Base-by-base conservation (phyloP, 2,329 filamentous ascomycete species). In the Coniochaeta sp. region DNA sequence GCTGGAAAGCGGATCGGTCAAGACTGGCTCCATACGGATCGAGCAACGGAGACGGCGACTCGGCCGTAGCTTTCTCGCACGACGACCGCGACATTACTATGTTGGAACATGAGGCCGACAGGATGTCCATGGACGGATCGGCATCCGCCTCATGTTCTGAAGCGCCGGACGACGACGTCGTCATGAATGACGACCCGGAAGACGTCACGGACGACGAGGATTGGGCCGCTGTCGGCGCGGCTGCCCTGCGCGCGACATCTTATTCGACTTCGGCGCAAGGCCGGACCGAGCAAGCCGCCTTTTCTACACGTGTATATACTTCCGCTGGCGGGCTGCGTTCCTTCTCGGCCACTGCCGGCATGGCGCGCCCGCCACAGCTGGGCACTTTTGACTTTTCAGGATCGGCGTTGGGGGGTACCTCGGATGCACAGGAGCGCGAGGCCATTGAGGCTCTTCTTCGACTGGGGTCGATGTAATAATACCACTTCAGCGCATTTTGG, bases 181-280 rank as follows among this genome's bases (percentile, higher is more conserved):
- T 73, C 75, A 84, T 87, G 77, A 86, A 87, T 67, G 89, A 91
- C 67, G 89, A 96, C 70, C 86, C 90, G 62, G 88, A 89, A 65
- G 91, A 96, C 70, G 84, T 90, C 62, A 98, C 95, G 26, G 95
- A 98, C 71, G 91, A 97, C 71, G 93, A 98, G 74, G 93, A 98
- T 75, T 97, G 93, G 93, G 91, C 90, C 55, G 86, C 89, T 58
- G 89, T 96, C 63, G 93, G 92, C 59, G 91, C 93, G 33, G 91
- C 89, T 59, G 90, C 91, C 65, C 82, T 97, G 66, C 87, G 93
- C 65, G 83, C 84, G 62, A 81, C 82, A 57, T 88, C 85, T 7
- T 87, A 87, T 68, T 80, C 82, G 59, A 81, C 75, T 67, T 82
- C 79, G 67, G 77, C 73, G 8, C 76, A 80, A 60, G 76, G 87